Evolutionary conservation across 2,329 filamentous ascomycete species (phyloP).

Genomic region (Epichloe sp.): DNA sequence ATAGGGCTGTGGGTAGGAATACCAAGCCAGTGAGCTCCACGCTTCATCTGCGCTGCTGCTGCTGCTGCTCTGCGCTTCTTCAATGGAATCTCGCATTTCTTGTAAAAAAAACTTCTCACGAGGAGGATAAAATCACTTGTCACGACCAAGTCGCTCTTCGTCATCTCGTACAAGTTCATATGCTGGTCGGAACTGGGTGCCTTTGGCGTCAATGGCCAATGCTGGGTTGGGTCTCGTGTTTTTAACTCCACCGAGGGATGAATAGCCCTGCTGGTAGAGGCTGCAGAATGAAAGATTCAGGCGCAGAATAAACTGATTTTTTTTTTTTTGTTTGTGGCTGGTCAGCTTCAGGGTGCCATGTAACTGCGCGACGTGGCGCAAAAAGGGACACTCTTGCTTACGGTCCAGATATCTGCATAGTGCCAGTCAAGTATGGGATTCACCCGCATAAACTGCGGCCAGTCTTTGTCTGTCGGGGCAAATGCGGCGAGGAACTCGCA

Average conservation of each 20-base stretch:
- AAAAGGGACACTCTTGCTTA: conserved; percentile 32
- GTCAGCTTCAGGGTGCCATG: too few species aligned
- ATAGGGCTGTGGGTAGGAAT: background rate
- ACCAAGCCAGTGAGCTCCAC: background rate
- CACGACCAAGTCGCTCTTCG: conserved; percentile 66
- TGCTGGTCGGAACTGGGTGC: conserved; percentile 49
- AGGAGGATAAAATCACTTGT: conserved; percentile 25
- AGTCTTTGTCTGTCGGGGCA: conserved; percentile 74
- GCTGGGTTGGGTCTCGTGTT: conserved; percentile 86
- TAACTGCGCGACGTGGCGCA: background rate
- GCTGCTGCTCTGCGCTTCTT: too few species aligned
- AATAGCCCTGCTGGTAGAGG: conserved; percentile 81
- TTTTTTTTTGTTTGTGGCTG: too few species aligned
- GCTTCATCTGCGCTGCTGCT: background rate
- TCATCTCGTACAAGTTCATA: conserved; percentile 64
- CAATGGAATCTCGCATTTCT: background rate
- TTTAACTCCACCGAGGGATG: conserved; percentile 76
- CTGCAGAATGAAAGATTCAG: conserved; percentile 72
- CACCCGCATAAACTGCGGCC: conserved; percentile 85
- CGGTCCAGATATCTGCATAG: conserved; percentile 87
- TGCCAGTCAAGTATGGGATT: conserved; percentile 98
- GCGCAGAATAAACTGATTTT: conserved; percentile 59
- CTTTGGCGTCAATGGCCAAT: conserved; percentile 31
- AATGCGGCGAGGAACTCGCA: conserved; percentile 69
- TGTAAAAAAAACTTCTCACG: background rate